A percentile compares a stretch with the other conserved stretches of the same genome.
Conservation (phyloP, 164 flowering plant genomes). For the Aristolochia fimbriata region DNA sequence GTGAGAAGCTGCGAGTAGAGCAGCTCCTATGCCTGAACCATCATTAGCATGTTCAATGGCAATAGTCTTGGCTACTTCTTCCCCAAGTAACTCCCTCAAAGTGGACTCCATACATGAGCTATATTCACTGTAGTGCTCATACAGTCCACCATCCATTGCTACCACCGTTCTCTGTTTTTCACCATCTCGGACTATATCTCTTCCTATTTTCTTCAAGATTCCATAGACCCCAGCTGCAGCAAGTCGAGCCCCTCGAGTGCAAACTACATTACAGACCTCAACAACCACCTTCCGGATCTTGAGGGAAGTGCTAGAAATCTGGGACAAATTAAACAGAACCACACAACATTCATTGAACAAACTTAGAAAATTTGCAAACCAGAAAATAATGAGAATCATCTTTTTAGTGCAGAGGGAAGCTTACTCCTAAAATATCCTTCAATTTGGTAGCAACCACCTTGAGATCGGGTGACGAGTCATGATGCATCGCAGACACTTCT, state of each 20-base stretch:
- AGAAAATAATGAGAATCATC: neutral
- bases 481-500: constrained; percentile 94
- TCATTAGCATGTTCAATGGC: constrained; percentile 60
- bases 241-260: constrained; percentile 78
- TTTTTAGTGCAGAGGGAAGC: neutral
- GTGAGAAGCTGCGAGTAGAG: constrained; percentile 91
- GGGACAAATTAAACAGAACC: neutral
- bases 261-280: constrained; percentile 68
- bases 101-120: constrained; percentile 49
- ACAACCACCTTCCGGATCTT: constrained; percentile 67
- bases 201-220: constrained; percentile 76
- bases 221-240: constrained; percentile 93
- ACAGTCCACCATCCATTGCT: constrained; percentile 85
- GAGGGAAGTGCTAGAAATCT: constrained; percentile 72
- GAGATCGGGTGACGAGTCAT: constrained; percentile 77
- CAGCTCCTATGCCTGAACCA: constrained; percentile 93
- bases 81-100: constrained; percentile 65
- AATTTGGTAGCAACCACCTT: constrained; percentile 68
- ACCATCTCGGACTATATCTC: constrained; percentile 45
- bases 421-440: constrained; percentile 80
- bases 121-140: constrained; percentile 75
- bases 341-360: neutral
- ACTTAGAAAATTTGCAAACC: neutral
- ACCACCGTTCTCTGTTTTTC: constrained; percentile 57
- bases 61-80: constrained; percentile 31